Evolutionary conservation across 1,284 basidiomycete genomes (phyloP).

Genomic region (Porodaedalea pini): DNA sequence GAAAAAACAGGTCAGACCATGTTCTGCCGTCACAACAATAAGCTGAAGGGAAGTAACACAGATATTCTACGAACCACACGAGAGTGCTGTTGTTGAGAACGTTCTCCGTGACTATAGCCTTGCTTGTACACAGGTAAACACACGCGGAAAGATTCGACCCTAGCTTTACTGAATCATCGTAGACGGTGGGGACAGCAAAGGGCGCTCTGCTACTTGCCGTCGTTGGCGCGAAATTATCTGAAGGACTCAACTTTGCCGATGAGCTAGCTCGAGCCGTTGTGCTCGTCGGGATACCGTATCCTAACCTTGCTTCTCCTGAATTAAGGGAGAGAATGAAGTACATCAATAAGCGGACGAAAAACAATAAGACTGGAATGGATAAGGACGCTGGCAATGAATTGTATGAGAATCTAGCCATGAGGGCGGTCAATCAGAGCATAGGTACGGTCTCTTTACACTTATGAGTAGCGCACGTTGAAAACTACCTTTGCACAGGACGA

Average conservation of each 20-base stretch:
- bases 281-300: conserved; percentile 90
- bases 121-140: conserved; percentile 30
- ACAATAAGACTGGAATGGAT: conserved; percentile 31
- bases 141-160: conserved; percentile 42
- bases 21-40: background rate
- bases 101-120: conserved; percentile 70
- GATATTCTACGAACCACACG: conserved; percentile 89
- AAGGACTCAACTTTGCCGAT: conserved; percentile 95
- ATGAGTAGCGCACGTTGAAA: background rate
- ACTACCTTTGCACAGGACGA: conserved; percentile 52
- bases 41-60: conserved; percentile 29
- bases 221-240: conserved; percentile 94
- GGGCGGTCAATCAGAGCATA: conserved; percentile 95
- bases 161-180: conserved; percentile 30
- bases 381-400: conserved; percentile 79
- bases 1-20: conserved; percentile 64
- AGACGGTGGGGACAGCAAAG: conserved; percentile 30
- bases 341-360: conserved; percentile 47
- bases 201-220: conserved; percentile 84
- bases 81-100: conserved; percentile 70
- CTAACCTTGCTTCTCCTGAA: conserved; percentile 88
- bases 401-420: conserved; percentile 95
- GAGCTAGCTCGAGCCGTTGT: conserved; percentile 86
- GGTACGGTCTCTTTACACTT: conserved; percentile 50
- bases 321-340: conserved; percentile 90